Conservation (phyloP, 2,329 filamentous ascomycete genomes). For the Ploettnerulaceae sp. region DNA sequence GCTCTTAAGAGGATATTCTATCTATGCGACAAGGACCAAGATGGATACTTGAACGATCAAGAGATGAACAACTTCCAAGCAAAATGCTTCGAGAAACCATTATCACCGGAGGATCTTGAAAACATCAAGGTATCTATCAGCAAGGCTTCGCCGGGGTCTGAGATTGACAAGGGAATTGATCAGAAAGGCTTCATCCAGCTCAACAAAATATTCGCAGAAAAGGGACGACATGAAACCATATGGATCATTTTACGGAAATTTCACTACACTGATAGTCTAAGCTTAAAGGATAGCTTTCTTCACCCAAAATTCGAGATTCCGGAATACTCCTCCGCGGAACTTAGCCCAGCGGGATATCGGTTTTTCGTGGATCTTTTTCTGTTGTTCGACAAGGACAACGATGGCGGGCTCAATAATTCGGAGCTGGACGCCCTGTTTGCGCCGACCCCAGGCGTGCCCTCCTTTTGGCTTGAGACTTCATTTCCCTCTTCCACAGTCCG, state of each 20-base stretch:
- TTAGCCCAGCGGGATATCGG: slow-evolving; percentile 89
- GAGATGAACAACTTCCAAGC: slow-evolving; percentile 89
- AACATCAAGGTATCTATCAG: slow-evolving; percentile 88
- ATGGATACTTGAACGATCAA: slow-evolving; percentile 82
- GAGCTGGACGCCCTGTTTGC: slow-evolving; percentile 86
- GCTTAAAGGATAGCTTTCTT: slow-evolving; percentile 83
- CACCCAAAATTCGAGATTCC: slow-evolving; percentile 94
- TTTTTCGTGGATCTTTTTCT: slow-evolving; percentile 98
- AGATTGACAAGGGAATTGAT: slow-evolving; percentile 68
- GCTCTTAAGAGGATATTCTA: slow-evolving; percentile 91
- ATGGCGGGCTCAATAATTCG: slow-evolving; percentile 82
- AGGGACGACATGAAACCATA: slow-evolving; percentile 94
- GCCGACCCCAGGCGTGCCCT: slow-evolving; percentile 83
- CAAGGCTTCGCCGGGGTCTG: slow-evolving; percentile 58
- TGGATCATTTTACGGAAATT: slow-evolving; percentile 96
- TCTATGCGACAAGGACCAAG: slow-evolving; percentile 92
- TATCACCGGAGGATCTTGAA: slow-evolving; percentile 74
- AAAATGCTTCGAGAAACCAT: slow-evolving; percentile 85
- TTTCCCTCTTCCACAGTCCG: slow-evolving; percentile 93
- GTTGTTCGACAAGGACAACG: slow-evolving; percentile 94
- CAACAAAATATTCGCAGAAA: slow-evolving; percentile 95
- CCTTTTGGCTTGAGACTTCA: slow-evolving; percentile 79
- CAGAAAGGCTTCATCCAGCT: slow-evolving; percentile 79
- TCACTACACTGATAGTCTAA: slow-evolving; percentile 93
- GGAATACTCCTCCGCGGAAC: slow-evolving; percentile 84